A percentile compares a stretch with the other conserved stretches of the same genome.
Conservation (phyloP, 2,329 filamentous ascomycete species). For the Talaromyces amestolkiae region DNA sequence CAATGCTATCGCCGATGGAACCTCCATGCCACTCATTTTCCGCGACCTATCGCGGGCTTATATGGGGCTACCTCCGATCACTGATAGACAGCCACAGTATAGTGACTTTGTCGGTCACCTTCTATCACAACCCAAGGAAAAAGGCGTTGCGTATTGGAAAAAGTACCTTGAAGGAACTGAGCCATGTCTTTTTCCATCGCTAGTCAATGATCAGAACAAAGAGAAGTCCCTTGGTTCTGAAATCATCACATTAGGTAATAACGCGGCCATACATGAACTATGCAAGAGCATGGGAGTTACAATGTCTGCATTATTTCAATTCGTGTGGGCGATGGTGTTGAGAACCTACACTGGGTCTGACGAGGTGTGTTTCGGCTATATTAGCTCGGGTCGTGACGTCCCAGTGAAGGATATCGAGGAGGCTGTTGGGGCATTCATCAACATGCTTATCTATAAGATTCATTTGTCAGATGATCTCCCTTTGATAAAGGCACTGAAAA, state of each 20-base stretch:
- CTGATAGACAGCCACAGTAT: conserved; percentile 9
- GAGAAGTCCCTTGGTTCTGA: conserved; percentile 20
- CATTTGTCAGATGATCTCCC: conserved; percentile 27
- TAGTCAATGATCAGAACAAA: conserved; percentile 21
- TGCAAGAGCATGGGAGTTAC: conserved; percentile 25
- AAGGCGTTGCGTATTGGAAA: conserved; percentile 47
- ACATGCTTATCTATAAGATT: conserved; percentile 28
- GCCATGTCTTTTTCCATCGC: conserved; percentile 47
- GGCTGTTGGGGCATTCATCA: conserved; percentile 33
- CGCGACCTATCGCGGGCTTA: conserved; percentile 42
- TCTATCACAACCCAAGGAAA: conserved; percentile 28
- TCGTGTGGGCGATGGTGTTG: conserved; percentile 47
- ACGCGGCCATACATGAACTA: conserved; percentile 25
- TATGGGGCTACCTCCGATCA: conserved; percentile 6
- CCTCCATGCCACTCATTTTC: conserved; percentile 45
- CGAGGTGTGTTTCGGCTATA: conserved; percentile 48
- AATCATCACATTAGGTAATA: conserved; percentile 24
- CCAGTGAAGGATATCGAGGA: conserved; percentile 36
- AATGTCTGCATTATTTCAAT: conserved; percentile 33
- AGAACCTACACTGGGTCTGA: conserved; percentile 44
- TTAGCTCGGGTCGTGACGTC: conserved; percentile 36
- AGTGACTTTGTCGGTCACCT: conserved; percentile 25
- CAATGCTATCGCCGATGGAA: conserved; percentile 48
- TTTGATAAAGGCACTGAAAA: conserved; percentile 25
- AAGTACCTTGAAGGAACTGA: conserved; percentile 44